phyloP scores from a whole-genome alignment of 1,284 basidiomycete species.

The Mycena citricolor region DNA sequence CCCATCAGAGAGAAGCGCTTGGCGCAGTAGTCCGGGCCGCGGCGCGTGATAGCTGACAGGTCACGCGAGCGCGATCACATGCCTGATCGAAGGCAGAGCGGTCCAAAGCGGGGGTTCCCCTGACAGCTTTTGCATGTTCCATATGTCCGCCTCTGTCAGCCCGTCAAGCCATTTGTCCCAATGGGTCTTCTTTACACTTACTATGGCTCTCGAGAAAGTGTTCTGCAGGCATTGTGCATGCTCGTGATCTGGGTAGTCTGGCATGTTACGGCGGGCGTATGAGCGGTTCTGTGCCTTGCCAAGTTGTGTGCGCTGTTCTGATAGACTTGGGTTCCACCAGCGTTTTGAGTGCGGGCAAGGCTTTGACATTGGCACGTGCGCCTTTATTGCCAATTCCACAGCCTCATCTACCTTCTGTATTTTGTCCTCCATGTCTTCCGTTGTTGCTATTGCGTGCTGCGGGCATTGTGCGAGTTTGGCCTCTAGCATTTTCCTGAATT shows the following conservation, averaged over 20 bases:
- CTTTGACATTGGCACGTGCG: background rate
- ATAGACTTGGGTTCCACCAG: background rate
- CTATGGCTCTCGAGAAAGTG: background rate
- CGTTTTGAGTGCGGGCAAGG: constrained; percentile 3
- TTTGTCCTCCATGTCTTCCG: background rate
- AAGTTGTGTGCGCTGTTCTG: background rate
- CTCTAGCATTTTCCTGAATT: background rate
- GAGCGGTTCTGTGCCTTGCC: background rate
- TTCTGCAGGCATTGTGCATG: background rate
- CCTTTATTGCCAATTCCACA: background rate
- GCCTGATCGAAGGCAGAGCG: no score
- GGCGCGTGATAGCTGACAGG: no score
- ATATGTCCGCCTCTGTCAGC: background rate
- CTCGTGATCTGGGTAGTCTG: constrained; percentile 3
- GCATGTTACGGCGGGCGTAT: background rate
- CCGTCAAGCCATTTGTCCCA: constrained; percentile 1
- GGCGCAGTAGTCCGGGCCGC: no score
- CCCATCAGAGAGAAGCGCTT: no score
- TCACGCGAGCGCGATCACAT: no score
- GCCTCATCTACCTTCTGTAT: background rate
- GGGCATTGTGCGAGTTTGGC: no score
- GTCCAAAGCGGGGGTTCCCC: no score
- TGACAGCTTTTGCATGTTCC: background rate
- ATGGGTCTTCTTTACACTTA: background rate
- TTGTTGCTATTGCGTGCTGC: background rate